phyloP scores from a whole-genome alignment of 106 monocot species.

The Platanthera zijinensis region DNA sequence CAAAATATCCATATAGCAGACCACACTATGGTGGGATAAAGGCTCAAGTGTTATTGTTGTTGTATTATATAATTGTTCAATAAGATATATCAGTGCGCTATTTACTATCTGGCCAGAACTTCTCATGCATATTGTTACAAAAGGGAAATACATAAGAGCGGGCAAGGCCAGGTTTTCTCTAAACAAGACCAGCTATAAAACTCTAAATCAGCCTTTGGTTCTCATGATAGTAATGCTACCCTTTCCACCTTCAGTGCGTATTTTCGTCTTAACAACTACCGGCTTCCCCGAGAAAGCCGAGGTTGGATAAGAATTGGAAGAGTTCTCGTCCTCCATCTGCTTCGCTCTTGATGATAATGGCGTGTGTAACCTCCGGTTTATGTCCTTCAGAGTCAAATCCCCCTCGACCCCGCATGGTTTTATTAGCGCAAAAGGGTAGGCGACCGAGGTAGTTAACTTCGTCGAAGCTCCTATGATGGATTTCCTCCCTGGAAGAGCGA shows the following conservation, averaged over 20 bases:
- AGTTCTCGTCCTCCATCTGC: constrained; percentile 23
- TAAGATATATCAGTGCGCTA: neutral
- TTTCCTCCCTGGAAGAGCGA: constrained; percentile 32
- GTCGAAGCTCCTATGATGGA: constrained; percentile 33
- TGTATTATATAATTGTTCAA: neutral
- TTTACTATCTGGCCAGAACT: neutral
- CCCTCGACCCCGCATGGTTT: constrained; percentile 84
- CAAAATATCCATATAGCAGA: no score
- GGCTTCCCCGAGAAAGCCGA: constrained; percentile 76
- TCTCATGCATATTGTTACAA: neutral
- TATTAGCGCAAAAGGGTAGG: constrained; percentile 79
- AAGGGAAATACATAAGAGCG: neutral
- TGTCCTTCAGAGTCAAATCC: constrained; percentile 70
- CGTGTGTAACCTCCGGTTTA: constrained; percentile 72
- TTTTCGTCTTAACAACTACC: constrained; percentile 63
- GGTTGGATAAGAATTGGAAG: constrained; percentile 35
- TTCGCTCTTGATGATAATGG: constrained; percentile 36
- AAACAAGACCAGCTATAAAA: neutral
- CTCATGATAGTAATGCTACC: constrained; percentile 79
- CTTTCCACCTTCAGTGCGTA: constrained; percentile 64
- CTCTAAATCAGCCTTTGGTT: constrained; percentile 57
- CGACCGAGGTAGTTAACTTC: constrained; percentile 61
- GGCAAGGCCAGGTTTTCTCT: neutral
- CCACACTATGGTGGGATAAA: no score
- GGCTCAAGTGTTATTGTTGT: no score